Conservation (phyloP, 208 protist genomes). For the Trypanosoma brucei region DNA sequence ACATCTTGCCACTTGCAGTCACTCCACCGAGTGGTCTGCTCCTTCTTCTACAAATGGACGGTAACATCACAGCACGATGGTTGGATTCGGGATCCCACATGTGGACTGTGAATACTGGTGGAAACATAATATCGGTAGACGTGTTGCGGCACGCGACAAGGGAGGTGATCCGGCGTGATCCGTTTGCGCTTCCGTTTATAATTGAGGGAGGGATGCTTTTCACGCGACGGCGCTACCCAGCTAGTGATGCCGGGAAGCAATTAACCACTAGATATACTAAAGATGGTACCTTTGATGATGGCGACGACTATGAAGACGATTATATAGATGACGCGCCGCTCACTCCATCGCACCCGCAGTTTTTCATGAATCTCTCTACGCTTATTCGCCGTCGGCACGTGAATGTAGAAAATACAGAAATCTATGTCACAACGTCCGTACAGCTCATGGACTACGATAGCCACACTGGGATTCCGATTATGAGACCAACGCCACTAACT, state of each 20-base stretch:
- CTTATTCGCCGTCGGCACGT: slow-evolving; percentile 58
- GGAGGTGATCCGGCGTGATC: slow-evolving; percentile 26
- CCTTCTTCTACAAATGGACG: slow-evolving; percentile 44
- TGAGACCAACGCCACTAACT: background rate
- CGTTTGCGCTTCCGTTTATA: slow-evolving; percentile 63
- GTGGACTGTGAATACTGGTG: slow-evolving; percentile 39
- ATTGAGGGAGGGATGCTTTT: slow-evolving; percentile 60
- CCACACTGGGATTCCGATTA: slow-evolving; percentile 23
- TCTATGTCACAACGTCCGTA: slow-evolving; percentile 62
- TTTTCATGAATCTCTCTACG: slow-evolving; percentile 71
- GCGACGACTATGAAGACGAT: background rate
- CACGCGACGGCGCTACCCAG: slow-evolving; percentile 20
- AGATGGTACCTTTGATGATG: background rate
- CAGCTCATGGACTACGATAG: slow-evolving; percentile 48
- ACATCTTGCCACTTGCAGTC: slow-evolving; percentile 35
- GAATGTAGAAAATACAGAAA: slow-evolving; percentile 34
- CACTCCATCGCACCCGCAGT: slow-evolving; percentile 29
- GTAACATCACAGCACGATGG: slow-evolving; percentile 40
- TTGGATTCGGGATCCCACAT: slow-evolving; percentile 24
- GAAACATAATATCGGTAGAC: slow-evolving; percentile 21
- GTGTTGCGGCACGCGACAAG: slow-evolving; percentile 26
- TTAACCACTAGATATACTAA: background rate
- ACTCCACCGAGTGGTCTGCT: slow-evolving; percentile 31
- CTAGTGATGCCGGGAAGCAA: background rate
- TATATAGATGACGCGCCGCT: slow-evolving; percentile 4